Conservation (phyloP, 2,329 filamentous ascomycete genomes). For the Sporothrix curviconia region DNA sequence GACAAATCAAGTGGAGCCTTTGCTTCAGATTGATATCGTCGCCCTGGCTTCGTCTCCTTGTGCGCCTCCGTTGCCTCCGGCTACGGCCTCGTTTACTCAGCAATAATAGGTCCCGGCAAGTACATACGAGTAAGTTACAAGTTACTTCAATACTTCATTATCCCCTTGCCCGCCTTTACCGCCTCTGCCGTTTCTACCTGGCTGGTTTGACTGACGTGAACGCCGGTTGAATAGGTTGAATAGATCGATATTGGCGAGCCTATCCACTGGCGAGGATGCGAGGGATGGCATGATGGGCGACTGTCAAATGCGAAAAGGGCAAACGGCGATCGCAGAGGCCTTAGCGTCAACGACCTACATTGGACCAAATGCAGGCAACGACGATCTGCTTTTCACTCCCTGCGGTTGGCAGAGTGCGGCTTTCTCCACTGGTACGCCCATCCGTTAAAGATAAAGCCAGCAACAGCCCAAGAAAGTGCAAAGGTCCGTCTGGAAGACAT, state of each 20-base stretch:
- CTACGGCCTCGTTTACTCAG: no score
- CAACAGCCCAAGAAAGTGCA: no score
- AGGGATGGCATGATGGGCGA: not conserved
- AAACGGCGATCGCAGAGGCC: not conserved
- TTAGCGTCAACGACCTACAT: not conserved
- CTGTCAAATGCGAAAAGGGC: no score
- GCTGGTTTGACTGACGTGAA: no score
- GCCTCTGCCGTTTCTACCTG: not conserved
- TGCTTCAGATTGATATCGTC: conserved; percentile 4
- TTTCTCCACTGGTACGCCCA: not conserved
- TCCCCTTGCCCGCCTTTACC: not conserved
- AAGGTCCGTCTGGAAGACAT: no score
- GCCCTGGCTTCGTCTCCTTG: not conserved
- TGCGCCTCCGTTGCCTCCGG: not conserved
- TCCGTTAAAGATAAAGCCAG: conserved; percentile 1
- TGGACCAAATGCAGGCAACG: not conserved
- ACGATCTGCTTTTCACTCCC: conserved; percentile 1
- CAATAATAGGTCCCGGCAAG: no score
- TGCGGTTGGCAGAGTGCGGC: no score
- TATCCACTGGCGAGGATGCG: no score
- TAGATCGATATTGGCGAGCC: not conserved
- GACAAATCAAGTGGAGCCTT: conserved; percentile 2
- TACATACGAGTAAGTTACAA: no score
- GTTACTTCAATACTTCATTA: no score
- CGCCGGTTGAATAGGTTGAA: no score